A percentile compares a stretch with the other conserved stretches of the same genome.
Conservation (phyloP, 2,329 filamentous ascomycete genomes). For the Colletotrichum caudatum region DNA sequence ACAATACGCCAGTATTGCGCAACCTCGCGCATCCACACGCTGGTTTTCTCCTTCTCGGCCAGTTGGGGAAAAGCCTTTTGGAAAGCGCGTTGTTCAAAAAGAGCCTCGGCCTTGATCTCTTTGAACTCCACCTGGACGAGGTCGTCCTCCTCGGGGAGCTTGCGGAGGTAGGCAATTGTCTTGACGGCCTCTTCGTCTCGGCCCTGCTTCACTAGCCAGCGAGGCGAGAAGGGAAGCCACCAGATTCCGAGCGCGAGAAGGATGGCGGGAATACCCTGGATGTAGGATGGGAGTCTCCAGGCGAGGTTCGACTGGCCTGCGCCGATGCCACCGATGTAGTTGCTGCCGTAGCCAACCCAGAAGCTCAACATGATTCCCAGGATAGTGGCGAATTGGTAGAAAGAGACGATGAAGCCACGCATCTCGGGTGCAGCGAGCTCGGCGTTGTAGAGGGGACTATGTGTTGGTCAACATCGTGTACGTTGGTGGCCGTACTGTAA, state of each 20-base stretch:
- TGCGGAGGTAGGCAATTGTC: slow-evolving; percentile 70
- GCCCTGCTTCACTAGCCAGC: slow-evolving; percentile 55
- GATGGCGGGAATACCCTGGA: slow-evolving; percentile 57
- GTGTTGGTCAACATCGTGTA: background rate
- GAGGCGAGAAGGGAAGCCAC: slow-evolving; percentile 55
- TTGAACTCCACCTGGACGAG: slow-evolving; percentile 64
- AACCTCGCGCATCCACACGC: slow-evolving; percentile 57
- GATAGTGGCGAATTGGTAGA: slow-evolving; percentile 74
- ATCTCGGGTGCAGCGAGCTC: slow-evolving; percentile 72
- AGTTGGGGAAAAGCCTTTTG: slow-evolving; percentile 59
- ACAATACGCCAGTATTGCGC: slow-evolving; percentile 64
- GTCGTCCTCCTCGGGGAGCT: slow-evolving; percentile 68
- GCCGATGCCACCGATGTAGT: slow-evolving; percentile 61
- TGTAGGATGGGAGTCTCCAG: slow-evolving; percentile 59
- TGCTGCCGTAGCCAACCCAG: slow-evolving; percentile 60
- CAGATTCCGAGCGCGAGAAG: slow-evolving; percentile 51
- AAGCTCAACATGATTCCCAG: slow-evolving; percentile 66
- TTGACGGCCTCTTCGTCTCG: slow-evolving; percentile 51
- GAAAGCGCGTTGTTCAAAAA: slow-evolving; percentile 58
- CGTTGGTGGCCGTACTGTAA: background rate
- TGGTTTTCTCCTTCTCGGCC: slow-evolving; percentile 55
- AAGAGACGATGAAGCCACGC: slow-evolving; percentile 73
- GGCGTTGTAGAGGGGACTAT: slow-evolving; percentile 60
- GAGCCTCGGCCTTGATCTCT: slow-evolving; percentile 59
- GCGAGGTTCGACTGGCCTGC: slow-evolving; percentile 56